These are phyloP conservation scores for Xylariaceae sp. DNA, from an alignment of 2,329 filamentous ascomycete genomes.

Conservation along the genomic window DNA sequence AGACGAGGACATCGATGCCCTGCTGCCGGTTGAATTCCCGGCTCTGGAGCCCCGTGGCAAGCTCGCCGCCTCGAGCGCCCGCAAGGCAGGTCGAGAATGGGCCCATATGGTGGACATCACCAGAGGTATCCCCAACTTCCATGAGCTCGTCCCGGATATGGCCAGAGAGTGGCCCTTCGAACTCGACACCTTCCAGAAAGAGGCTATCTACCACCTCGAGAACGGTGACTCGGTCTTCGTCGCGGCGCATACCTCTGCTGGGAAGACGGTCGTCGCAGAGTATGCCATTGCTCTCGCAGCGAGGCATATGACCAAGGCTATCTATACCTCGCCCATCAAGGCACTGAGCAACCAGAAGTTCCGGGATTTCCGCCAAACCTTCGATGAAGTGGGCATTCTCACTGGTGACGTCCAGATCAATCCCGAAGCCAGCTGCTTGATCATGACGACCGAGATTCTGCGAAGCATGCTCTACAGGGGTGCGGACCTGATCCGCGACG, in stretches of 20 bases:
- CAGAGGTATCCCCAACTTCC: slow-evolving; percentile 87
- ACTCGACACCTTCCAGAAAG: slow-evolving; percentile 95
- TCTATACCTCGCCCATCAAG: slow-evolving; percentile 98
- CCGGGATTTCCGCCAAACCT: slow-evolving; percentile 80
- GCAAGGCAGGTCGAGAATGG: slow-evolving; percentile 79
- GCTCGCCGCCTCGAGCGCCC: slow-evolving; percentile 62
- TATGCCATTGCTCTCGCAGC: slow-evolving; percentile 93
- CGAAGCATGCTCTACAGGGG: slow-evolving; percentile 97
- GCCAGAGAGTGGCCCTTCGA: slow-evolving; percentile 95
- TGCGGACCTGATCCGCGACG: slow-evolving; percentile 90
- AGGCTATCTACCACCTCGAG: slow-evolving; percentile 95
- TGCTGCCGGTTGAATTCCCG: slow-evolving; percentile 88
- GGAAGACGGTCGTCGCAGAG: slow-evolving; percentile 96
- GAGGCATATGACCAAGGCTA: slow-evolving; percentile 99
- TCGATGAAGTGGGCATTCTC: slow-evolving; percentile 93
- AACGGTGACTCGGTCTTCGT: slow-evolving; percentile 97
- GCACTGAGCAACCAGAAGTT: slow-evolving; percentile 98
- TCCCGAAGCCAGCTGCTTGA: slow-evolving; percentile 92
- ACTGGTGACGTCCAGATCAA: slow-evolving; percentile 98
- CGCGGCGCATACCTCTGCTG: slow-evolving; percentile 92
- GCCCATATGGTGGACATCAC: slow-evolving; percentile 98
- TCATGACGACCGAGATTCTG: slow-evolving; percentile 98
- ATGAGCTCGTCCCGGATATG: slow-evolving; percentile 91
- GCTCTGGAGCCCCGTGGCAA: slow-evolving; percentile 78
- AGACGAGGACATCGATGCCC: slow-evolving; percentile 66